Conservation (phyloP, 495 filamentous ascomycete genomes). For the Cercophora sp. region DNA sequence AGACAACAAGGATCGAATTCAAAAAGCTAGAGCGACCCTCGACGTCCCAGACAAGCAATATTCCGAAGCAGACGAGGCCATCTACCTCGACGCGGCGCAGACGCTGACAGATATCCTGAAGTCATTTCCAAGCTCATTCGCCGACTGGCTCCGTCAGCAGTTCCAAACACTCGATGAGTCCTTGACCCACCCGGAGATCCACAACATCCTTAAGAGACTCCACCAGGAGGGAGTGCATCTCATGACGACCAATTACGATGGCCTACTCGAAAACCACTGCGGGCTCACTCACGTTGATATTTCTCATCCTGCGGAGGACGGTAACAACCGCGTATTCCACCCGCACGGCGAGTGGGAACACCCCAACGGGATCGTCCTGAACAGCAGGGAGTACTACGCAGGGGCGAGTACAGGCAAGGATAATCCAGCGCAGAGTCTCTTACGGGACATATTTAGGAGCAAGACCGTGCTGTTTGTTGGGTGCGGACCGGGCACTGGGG, state of each 20-base stretch:
- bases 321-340: background rate
- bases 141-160: background rate
- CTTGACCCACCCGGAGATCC: background rate
- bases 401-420: background rate
- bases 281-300: background rate
- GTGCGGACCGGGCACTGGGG: background rate
- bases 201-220: background rate
- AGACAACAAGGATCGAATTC: background rate
- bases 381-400: conserved; percentile 3
- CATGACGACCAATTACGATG: background rate
- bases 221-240: background rate
- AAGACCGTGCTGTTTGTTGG: conserved; percentile 1
- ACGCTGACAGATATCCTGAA: conserved; percentile 2
- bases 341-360: background rate
- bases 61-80: background rate
- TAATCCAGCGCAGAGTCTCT: background rate
- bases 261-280: background rate
- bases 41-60: conserved; percentile 1
- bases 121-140: background rate
- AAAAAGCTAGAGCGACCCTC: background rate
- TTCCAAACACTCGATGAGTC: background rate
- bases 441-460: background rate
- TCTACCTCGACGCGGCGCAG: background rate
- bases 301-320: no score
- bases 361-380: background rate